phyloP scores from a whole-genome alignment of 78 protist genomes.

The Capsaspora owczarzaki region DNA sequence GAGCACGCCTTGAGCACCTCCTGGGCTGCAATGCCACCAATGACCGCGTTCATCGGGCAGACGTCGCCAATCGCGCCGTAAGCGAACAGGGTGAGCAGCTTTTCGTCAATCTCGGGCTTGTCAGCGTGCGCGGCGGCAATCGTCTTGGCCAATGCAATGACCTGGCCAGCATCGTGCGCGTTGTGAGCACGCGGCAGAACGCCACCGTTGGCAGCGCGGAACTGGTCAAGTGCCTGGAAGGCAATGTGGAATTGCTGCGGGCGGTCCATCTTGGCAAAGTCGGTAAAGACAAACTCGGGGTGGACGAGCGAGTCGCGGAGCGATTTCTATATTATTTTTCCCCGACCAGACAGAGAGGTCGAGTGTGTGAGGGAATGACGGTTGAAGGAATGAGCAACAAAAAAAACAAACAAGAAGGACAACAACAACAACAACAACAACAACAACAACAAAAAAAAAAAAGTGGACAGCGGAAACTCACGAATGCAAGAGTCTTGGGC shows the following conservation, averaged over 20 bases:
- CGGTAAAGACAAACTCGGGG: conserved; percentile 58
- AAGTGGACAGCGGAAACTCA: conserved; percentile 1
- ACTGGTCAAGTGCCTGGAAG: conserved; percentile 50
- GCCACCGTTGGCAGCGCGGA: conserved; percentile 19
- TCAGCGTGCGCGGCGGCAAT: neutral
- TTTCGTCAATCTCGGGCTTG: conserved; percentile 40
- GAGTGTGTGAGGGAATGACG: no score
- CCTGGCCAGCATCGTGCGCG: conserved; percentile 30
- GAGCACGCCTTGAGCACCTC: conserved; percentile 83
- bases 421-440: neutral
- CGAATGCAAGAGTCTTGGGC: conserved; percentile 51
- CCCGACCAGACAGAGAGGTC: no score
- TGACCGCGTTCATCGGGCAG: conserved; percentile 62
- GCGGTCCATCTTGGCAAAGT: conserved; percentile 71
- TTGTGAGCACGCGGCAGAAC: conserved; percentile 48
- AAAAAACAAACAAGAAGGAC: neutral
- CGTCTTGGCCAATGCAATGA: no score
- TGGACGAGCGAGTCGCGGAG: conserved; percentile 29
- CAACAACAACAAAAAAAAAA: neutral
- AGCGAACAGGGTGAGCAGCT: conserved; percentile 38
- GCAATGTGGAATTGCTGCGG: conserved; percentile 52
- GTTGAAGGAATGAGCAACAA: no score
- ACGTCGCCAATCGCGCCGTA: conserved; percentile 51
- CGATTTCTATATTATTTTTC: conserved; percentile 29
- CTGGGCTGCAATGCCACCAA: conserved; percentile 85